phyloP scores from a whole-genome alignment of 176 grass and related monocot genomes.

The Cenchrus fungigraminus region DNA sequence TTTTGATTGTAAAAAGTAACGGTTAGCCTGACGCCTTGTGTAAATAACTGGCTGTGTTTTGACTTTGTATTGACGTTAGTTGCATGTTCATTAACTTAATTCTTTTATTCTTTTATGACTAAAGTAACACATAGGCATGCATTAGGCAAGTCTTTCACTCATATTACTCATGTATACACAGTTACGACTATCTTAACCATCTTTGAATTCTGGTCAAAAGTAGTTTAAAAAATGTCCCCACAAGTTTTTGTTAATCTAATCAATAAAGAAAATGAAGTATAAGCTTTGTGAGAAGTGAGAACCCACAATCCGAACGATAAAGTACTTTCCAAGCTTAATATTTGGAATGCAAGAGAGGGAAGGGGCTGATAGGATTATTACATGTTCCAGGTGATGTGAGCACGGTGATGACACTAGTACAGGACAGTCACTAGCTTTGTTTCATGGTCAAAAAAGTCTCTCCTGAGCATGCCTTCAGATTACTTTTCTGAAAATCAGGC shows the following conservation, averaged over 20 bases:
- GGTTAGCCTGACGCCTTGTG: conserved; percentile 20
- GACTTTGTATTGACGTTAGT: background rate
- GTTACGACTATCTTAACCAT: conserved; percentile 8
- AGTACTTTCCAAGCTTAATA: conserved; percentile 26
- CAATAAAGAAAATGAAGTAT: background rate
- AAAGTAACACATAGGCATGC: conserved; percentile 1
- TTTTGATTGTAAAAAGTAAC: conserved; percentile 10
- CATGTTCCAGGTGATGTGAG: conserved; percentile 40
- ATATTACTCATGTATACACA: background rate
- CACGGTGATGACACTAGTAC: conserved; percentile 6
- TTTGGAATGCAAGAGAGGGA: background rate
- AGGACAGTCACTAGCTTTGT: background rate
- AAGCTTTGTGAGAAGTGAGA: background rate
- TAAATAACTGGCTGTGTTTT: background rate
- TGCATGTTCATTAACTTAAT: conserved; percentile 1
- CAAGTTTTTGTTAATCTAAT: conserved; percentile 3
- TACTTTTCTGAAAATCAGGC: conserved; percentile 33
- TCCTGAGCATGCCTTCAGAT: conserved; percentile 53
- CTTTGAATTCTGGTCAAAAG: conserved; percentile 36
- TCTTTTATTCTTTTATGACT: background rate
- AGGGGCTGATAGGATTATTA: conserved; percentile 20
- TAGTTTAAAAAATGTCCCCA: conserved; percentile 13
- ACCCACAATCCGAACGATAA: conserved; percentile 22
- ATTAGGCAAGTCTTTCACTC: conserved; percentile 17
- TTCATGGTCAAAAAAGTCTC: conserved; percentile 7